These are phyloP conservation scores for Coemansia sp. DNA, from an alignment of 192 early-diverging fungal genomes.

Conservation along the genomic window DNA sequence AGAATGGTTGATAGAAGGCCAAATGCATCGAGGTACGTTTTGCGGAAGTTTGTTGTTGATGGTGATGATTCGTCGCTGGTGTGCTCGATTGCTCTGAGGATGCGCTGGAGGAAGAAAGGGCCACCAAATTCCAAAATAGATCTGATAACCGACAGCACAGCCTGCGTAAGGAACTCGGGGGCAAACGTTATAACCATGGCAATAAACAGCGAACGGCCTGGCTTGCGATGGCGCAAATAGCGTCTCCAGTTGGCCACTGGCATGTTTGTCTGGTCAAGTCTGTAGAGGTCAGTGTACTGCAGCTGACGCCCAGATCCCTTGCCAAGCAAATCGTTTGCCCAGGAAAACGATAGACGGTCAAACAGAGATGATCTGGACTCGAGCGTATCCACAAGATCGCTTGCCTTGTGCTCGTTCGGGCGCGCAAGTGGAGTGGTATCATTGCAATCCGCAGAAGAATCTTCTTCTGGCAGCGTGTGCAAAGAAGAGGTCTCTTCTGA, in stretches of 20 bases:
- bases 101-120: slow-evolving; percentile 64
- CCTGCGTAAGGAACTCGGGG: slow-evolving; percentile 50
- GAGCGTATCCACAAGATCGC: slow-evolving; percentile 28
- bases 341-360: slow-evolving; percentile 29
- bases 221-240: slow-evolving; percentile 26
- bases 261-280: slow-evolving; percentile 56
- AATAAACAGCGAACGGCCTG: slow-evolving; percentile 32
- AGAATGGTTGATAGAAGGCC: slow-evolving; percentile 60
- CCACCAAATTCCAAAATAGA: slow-evolving; percentile 50
- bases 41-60: slow-evolving; percentile 10
- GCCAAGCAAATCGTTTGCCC: slow-evolving; percentile 52
- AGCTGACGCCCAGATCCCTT: slow-evolving; percentile 58
- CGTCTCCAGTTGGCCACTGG: slow-evolving; percentile 41
- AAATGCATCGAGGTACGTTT: slow-evolving; percentile 63
- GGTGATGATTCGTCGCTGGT: slow-evolving; percentile 12
- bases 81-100: slow-evolving; percentile 56
- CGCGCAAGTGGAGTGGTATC: slow-evolving; percentile 29
- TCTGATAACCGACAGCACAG: slow-evolving; percentile 22
- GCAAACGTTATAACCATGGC: slow-evolving; percentile 44
- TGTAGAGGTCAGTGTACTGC: slow-evolving; percentile 60
- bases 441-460: not conserved
- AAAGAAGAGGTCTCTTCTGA: not conserved
- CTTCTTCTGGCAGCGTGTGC: not conserved
- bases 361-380: slow-evolving; percentile 35
- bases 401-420: slow-evolving; percentile 6